Percentiles rank a stretch among this genome's conserved stretches.
phyloP scores from a whole-genome alignment of 2,329 filamentous ascomycete species.

The Ophiostoma novo-ulmi region DNA sequence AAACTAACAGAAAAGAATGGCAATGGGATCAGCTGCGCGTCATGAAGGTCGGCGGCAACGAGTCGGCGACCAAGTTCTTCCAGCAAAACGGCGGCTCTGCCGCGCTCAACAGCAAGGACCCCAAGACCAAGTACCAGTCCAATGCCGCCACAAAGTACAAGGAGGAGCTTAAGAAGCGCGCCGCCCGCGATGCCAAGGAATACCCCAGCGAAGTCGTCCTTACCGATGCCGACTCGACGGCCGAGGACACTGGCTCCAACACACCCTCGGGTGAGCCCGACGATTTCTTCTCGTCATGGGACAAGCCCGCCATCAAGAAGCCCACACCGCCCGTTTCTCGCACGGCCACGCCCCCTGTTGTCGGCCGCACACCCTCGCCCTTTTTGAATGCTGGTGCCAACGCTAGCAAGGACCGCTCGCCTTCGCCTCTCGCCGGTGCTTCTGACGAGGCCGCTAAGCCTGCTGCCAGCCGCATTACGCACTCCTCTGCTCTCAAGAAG shows the following conservation, averaged over 20 bases:
- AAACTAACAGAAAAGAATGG: slow-evolving; percentile 59
- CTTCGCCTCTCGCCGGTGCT: slow-evolving; percentile 70
- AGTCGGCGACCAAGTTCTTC: slow-evolving; percentile 97
- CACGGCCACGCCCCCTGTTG: slow-evolving; percentile 75
- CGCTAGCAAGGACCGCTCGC: slow-evolving; percentile 67
- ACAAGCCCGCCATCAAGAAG: slow-evolving; percentile 94
- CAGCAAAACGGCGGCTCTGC: slow-evolving; percentile 92
- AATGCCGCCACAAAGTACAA: slow-evolving; percentile 96
- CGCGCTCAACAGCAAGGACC: slow-evolving; percentile 90
- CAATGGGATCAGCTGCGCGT: slow-evolving; percentile 97
- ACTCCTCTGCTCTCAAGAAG: slow-evolving; percentile 80
- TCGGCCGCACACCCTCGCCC: slow-evolving; percentile 79
- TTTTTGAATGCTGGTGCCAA: slow-evolving; percentile 75
- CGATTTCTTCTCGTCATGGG: slow-evolving; percentile 99
- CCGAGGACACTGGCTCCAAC: slow-evolving; percentile 55
- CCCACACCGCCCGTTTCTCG: slow-evolving; percentile 90
- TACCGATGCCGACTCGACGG: slow-evolving; percentile 67
- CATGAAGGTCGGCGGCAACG: slow-evolving; percentile 98
- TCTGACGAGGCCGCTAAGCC: slow-evolving; percentile 48
- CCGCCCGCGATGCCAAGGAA: slow-evolving; percentile 77
- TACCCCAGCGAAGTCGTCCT: slow-evolving; percentile 82
- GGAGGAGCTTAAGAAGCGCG: slow-evolving; percentile 85
- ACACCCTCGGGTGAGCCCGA: slow-evolving; percentile 82
- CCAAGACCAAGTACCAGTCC: slow-evolving; percentile 94
- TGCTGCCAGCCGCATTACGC: slow-evolving; percentile 65